Evolutionary conservation across 1,284 basidiomycete genomes (phyloP).

Genomic region (Sparassis latifolia): DNA sequence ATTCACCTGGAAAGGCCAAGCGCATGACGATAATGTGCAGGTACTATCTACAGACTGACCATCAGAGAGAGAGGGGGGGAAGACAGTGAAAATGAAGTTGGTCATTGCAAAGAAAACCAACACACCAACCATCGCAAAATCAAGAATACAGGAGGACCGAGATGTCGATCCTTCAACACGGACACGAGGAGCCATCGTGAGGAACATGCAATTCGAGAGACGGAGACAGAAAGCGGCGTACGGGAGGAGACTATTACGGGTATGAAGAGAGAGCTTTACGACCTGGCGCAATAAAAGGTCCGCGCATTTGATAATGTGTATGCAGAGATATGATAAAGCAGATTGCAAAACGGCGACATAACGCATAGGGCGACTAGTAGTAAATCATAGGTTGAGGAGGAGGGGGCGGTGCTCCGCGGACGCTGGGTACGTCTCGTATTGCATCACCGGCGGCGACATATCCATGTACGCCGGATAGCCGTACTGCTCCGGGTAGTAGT

Average conservation of each 20-base stretch:
- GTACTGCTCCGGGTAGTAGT: constrained; percentile 64
- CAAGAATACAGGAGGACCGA: no score
- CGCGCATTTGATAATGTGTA: constrained; percentile 1
- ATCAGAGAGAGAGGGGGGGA: no score
- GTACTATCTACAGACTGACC: no score
- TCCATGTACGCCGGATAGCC: constrained; percentile 61
- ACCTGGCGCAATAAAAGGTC: not conserved
- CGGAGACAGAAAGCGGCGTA: not conserved
- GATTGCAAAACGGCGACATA: constrained; percentile 14
- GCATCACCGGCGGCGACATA: constrained; percentile 48
- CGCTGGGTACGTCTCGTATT: constrained; percentile 57
- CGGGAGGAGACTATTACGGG: constrained; percentile 2
- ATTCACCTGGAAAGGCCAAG: no score
- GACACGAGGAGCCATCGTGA: no score
- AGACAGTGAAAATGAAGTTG: no score
- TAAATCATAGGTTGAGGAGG: constrained; percentile 47
- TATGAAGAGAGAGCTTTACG: constrained; percentile 2
- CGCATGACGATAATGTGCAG: no score
- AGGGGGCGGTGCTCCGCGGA: constrained; percentile 37
- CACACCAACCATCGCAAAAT: no score
- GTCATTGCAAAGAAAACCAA: no score
- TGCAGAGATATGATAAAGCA: constrained; percentile 24
- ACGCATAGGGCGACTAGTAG: constrained; percentile 37
- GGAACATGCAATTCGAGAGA: no score
- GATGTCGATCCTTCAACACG: no score